Evolutionary conservation across 441 rosid genomes (phyloP).

Genomic region (Populus hybrid): DNA sequence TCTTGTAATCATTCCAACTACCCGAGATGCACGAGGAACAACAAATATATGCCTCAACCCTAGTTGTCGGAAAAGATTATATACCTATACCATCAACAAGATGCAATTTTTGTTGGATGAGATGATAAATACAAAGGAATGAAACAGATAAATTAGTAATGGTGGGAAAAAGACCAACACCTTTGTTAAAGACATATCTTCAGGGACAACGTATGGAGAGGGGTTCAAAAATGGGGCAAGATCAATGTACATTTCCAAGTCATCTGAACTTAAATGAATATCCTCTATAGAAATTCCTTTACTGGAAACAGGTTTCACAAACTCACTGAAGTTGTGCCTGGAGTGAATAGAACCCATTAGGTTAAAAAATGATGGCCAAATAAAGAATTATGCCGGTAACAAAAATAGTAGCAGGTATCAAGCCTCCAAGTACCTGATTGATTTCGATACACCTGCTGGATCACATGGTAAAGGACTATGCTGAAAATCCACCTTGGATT

Average conservation of each 20-base stretch:
- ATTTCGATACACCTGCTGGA: slow-evolving; percentile 48
- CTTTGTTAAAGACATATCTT: slow-evolving; percentile 98
- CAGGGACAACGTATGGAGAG: slow-evolving; percentile 93
- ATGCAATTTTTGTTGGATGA: slow-evolving; percentile 16
- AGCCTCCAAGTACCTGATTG: slow-evolving; percentile 45
- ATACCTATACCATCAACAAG: slow-evolving; percentile 50
- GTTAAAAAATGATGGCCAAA: background rate
- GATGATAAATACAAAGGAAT: background rate
- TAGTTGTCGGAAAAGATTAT: slow-evolving; percentile 94
- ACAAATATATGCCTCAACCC: slow-evolving; percentile 95
- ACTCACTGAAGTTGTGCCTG: slow-evolving; percentile 93
- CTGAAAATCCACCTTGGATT: slow-evolving; percentile 91
- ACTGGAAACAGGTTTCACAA: slow-evolving; percentile 94
- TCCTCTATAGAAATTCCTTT: slow-evolving; percentile 88
- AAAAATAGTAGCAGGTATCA: background rate
- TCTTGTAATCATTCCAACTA: slow-evolving; percentile 91
- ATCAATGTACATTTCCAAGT: slow-evolving; percentile 98
- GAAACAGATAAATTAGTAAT: background rate
- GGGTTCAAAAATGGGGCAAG: slow-evolving; percentile 96
- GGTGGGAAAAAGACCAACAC: slow-evolving; percentile 30
- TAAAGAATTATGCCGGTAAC: background rate
- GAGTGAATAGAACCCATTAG: background rate
- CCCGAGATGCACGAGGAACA: slow-evolving; percentile 91
- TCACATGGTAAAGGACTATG: slow-evolving; percentile 89
- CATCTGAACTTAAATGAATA: slow-evolving; percentile 80